Base-by-base conservation (phyloP, 306 rosid species). In the Spatholobus suberectus region DNA sequence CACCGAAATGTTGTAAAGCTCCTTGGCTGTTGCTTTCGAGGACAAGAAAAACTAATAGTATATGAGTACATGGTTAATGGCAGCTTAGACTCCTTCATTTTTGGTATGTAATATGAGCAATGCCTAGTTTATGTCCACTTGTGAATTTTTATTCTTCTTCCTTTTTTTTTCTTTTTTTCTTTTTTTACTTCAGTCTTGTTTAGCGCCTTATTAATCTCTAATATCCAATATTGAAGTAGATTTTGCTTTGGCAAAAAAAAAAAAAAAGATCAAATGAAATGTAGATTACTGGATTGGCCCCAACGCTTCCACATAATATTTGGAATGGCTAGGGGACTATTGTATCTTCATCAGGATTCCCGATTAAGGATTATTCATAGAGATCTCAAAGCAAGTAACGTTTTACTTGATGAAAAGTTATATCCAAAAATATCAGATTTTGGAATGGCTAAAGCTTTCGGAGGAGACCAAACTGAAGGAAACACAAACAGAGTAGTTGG, bases 1-100 rank as follows among this genome's bases (percentile, higher is more conserved):
- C 81, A 76, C 29, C 59, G 81, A 44, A 76, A 76, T 43, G 59
- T 76, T 2, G 80, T 76, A 40, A 76, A 76, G 10, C 80, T 76
- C 20, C 71, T 59, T 2, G 71, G 80, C 0, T 76, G 72, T 40
- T 76, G 81, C 59, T 9, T 41, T 76, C 6, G 12, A 4, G 81
- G 58, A 59, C 4, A 76, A n/a, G 72, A 76, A n/a, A n/a, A 61
- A 43, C 1, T 76, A 68, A 44, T 76, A 4, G 26, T 76, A 26
- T 76, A 76, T 61, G 72, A 61, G 27, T 76, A 41, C 81, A 43
- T 76, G 81, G 8, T 51, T 2, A 76, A 76, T 5, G 18, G 81
- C 14, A 76, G 81, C 58, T 24, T 76, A 12, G 46, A 76, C 59
- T 26, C 18, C 20, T 59, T 59, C 27, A 27, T 76, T 10, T 76